These are phyloP conservation scores for Sporothrix protearum DNA, from an alignment of 2,329 filamentous ascomycete species.

Conservation along the genomic window DNA sequence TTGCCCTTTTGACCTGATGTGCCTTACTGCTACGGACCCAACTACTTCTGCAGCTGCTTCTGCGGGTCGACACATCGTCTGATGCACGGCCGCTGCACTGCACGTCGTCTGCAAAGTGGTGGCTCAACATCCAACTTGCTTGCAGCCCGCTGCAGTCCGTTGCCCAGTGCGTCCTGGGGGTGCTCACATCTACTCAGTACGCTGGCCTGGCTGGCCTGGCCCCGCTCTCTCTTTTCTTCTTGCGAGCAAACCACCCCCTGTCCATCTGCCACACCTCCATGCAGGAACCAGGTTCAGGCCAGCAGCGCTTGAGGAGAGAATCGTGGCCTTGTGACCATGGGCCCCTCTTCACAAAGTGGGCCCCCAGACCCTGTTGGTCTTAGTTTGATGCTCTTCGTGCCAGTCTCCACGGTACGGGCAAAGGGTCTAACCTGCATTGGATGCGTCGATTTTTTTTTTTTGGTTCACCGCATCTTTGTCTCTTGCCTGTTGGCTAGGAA, in stretches of 20 bases:
- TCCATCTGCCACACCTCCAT: conserved; percentile 7
- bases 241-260: neutral
- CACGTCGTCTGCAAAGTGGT: neutral
- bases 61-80: neutral
- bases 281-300: conserved; percentile 16
- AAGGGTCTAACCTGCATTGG: neutral
- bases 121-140: neutral
- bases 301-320: neutral
- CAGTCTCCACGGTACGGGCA: neutral
- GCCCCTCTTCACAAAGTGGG: neutral
- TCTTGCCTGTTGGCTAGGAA: neutral
- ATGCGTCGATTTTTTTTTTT: too few species aligned
- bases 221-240: neutral
- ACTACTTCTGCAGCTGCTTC: neutral
- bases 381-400: neutral
- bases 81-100: neutral
- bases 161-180: neutral
- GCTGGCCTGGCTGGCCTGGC: too few species aligned
- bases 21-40: neutral
- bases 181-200: conserved; percentile 19
- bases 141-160: neutral
- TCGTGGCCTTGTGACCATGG: neutral
- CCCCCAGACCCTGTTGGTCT: neutral
- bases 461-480: neutral
- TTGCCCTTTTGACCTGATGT: neutral